Evolutionary conservation across 768 basidiomycete species (phyloP), one percentile per base, ranked within the genome.

Genomic region (Lepiota brunneoincarnata): DNA sequence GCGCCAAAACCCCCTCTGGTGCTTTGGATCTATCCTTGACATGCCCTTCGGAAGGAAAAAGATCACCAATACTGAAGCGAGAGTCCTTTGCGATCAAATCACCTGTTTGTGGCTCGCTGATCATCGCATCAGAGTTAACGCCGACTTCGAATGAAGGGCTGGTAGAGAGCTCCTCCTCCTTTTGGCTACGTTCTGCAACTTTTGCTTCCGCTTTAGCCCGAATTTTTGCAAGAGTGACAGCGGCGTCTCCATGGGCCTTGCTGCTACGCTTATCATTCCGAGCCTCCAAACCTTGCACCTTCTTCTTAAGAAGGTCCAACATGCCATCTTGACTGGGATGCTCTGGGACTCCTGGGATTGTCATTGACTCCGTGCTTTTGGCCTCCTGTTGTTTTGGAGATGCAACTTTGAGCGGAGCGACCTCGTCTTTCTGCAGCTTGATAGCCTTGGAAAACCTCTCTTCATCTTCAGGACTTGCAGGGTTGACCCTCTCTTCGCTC

Each of bases 301-400:
- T 89, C 62, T 80, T 83, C 71, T 87, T 91, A 46, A 92, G 74
- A 15, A 78, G 72, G 60, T 82, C 80, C 39, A 91, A 75, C 58
- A 87, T 78, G 18, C 78, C 86, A 24, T 75, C 76, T 26, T 80
- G 68, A 37, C 31, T 46, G 36, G 39, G 31, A n/a, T 41, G 59
- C 34, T 40, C 44, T 15, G 10, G 75, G 40, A 40, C 34, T 34
- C 44, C 40, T 40, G 37, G 24, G 18, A 18, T 17, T 26, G 17
- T 3, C 36, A 45, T 20, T 15, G 49, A 15, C 20, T 43, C 4
- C 17, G 47, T 51, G 15, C 4, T 28, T 24, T 42, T n/a, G 10
- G 31, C 9, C 0, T 41, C 51, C 3, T 43, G 28, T 3, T 37
- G 34, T 17, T 26, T 48, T 26, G 44, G 44, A 43, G 42, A 34